Base-by-base conservation (phyloP, 306 rosid species). In the Alnus glutinosa region DNA sequence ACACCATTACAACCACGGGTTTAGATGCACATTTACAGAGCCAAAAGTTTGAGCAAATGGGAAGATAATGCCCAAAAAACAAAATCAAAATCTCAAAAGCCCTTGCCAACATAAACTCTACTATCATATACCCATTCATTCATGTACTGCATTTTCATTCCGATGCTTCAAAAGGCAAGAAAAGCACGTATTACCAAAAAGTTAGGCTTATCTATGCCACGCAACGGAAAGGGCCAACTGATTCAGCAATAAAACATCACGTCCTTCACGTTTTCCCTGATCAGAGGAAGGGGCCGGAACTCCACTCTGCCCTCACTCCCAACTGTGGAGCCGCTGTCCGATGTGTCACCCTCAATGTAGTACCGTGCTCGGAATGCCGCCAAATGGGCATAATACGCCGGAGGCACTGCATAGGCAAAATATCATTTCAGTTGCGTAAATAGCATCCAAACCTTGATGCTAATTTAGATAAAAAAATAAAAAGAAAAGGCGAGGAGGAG, bases 161-260 rank as follows among this genome's bases (percentile, higher is more conserved):
- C 30, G 0, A 55, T 18, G 16, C 10, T 23, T 23, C 28, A 23
- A 16, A 16, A 1, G 11, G 54, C 10, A 1, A 42, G 5, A 7
- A 10, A 15, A 47, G 6, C 28, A 23, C 28, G 28, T 23, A 23
- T 69, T 44, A 79, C 51, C 28, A 23, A 23, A 23, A 23, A 23
- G 28, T 23, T 23, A 23, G 28, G 18, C 9, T 6, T 36, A 63
- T 2, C 48, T 15, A 14, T 6, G 70, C 19, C 19, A 64, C 70
- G 14, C 12, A 23, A 47, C 28, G 28, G n/a, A 50, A 63, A 71
- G 16, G 36, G 9, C 46, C 5, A 1, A 14, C 1, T 1, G 0
- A 13, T 9, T 78, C 76, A 87, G 55, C 88, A 82, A 15, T 80
- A 87, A 54, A 87, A 87, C 89, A 85, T 85, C 0, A 87, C 89